Evolutionary conservation across 805 yeast species (phyloP).

Genomic region (Sungouiella blattae): DNA sequence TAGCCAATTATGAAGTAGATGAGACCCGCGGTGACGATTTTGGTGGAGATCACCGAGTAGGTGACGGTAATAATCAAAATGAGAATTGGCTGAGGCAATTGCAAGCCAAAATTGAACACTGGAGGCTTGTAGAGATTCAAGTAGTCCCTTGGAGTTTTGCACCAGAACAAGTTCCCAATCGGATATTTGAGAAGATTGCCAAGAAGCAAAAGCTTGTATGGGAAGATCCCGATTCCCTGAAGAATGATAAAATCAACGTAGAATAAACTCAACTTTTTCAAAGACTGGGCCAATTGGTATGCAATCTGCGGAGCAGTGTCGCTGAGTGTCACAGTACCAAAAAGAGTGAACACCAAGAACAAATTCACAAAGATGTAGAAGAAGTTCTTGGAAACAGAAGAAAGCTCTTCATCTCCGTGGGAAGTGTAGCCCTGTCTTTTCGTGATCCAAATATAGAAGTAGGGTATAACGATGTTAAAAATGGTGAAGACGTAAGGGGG

Average conservation of each 20-base stretch:
- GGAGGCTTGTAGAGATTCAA: slow-evolving; percentile 80
- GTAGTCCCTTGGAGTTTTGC: slow-evolving; percentile 82
- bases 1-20: slow-evolving; percentile 82
- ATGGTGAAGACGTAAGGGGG: slow-evolving; percentile 91
- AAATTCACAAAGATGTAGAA: slow-evolving; percentile 91
- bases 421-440: slow-evolving; percentile 85
- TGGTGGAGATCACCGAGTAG: slow-evolving; percentile 86
- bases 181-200: slow-evolving; percentile 79
- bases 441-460: slow-evolving; percentile 79
- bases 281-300: slow-evolving; percentile 75
- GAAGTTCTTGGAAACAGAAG: slow-evolving; percentile 88
- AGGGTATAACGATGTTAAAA: slow-evolving; percentile 80
- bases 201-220: slow-evolving; percentile 75
- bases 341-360: slow-evolving; percentile 89
- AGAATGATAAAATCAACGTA: slow-evolving; percentile 82
- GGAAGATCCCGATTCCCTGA: slow-evolving; percentile 87
- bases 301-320: slow-evolving; percentile 85
- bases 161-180: slow-evolving; percentile 46
- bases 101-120: slow-evolving; percentile 85
- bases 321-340: slow-evolving; percentile 85
- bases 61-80: slow-evolving; percentile 80
- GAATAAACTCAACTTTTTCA: slow-evolving; percentile 75
- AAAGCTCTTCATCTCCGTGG: slow-evolving; percentile 86
- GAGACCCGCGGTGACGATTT: slow-evolving; percentile 79
- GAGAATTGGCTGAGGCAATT: slow-evolving; percentile 86